Base-by-base conservation (phyloP, 257 asterid species). In the Fraxinus excelsior region DNA sequence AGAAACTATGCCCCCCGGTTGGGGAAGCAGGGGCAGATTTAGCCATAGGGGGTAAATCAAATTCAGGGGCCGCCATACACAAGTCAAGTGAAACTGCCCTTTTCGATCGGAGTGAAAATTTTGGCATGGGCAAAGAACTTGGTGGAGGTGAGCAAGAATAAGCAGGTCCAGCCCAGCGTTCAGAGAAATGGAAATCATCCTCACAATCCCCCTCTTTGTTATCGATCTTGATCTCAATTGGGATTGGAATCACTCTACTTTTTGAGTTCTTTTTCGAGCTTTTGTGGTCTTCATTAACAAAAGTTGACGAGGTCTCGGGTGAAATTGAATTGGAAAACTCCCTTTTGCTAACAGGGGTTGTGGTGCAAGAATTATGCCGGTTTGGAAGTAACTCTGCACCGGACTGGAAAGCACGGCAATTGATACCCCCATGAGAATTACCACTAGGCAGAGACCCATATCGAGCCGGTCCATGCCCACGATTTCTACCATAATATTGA, bases 141-240 rank as follows among this genome's bases (percentile, higher is more conserved):
- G 99, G 99, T 7, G 96, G 95, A 53, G 99, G 98, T 14, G 99
- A 96, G 79, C 90, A 91, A 0, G 97, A 96, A 75, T 96, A 96
- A 5, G 97, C 87, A 29, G 99, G 97, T 6, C 99, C 99, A 78
- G 99, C 99, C 99, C 99, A 96, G 16, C 82, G 95, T 88, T 93
- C 99, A n/a, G 92, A 89, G 76, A 86, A 91, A 76, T 56, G 66
- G 53, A 87, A 75, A 34, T 80, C 95, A n/a, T 76, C 82, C 31
- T 23, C 67, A 31, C 73, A 76, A 76, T 75, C 56, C 25, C 70
- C 40, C 11, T 73, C 80, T 51, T 60, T 71, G 35, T 72, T 53
- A 5, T 84, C 83, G 34, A 74, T 67, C 19, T 82, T 76, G 82
- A 85, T 82, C 69, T 76, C 74, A 72, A 88, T n/a, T 1, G 51